Percentiles rank a stretch among this genome's conserved stretches.
Evolutionary conservation across 73 alveolate genomes (phyloP).

Genomic region (Tetrahymena thermophila): DNA sequence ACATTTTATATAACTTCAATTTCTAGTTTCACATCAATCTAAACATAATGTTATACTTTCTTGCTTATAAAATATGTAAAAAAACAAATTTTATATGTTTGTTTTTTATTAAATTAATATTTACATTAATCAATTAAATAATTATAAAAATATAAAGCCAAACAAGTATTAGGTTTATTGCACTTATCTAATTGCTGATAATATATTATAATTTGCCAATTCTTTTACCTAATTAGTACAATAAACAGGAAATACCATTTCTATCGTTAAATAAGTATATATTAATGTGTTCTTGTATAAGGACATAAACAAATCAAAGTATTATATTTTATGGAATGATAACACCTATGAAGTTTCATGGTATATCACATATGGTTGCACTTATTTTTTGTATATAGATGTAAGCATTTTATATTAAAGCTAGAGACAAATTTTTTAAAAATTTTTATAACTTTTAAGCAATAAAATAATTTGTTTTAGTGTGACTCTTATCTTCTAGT

Average conservation of each 20-base stretch:
- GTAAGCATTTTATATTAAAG: not conserved
- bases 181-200: no score
- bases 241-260: no score
- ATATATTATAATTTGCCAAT: not conserved
- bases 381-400: not conserved
- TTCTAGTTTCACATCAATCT: not conserved
- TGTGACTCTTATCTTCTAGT: not conserved
- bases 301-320: not conserved
- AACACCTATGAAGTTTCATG: not conserved
- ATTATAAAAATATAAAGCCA: not conserved
- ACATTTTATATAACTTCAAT: not conserved
- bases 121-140: not conserved
- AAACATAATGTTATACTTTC: not conserved
- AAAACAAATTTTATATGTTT: not conserved
- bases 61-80: not conserved
- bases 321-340: not conserved
- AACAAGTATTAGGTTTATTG: not conserved
- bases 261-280: no score
- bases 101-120: not conserved
- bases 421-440: no score
- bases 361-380: not conserved
- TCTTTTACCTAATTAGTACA: not conserved
- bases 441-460: not conserved
- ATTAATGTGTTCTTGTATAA: not conserved
- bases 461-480: not conserved